Percentiles rank a stretch among this genome's conserved stretches.
Conservation (phyloP, 306 rosid species). For the Vigna trinervia region DNA sequence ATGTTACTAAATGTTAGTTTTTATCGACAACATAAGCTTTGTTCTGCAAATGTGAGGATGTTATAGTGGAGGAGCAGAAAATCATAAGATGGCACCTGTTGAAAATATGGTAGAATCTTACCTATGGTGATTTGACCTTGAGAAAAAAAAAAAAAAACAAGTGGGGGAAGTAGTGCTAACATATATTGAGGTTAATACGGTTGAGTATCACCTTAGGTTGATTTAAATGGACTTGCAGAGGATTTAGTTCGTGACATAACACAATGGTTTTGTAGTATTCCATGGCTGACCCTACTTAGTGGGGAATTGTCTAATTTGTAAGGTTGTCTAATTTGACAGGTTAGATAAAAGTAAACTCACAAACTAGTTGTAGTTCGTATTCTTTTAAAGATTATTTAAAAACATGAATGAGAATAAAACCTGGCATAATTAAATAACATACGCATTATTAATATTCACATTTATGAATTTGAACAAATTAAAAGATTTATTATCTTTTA, state of each 20-base stretch:
- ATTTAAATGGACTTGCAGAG: conserved; percentile 1
- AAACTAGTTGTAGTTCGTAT: background rate
- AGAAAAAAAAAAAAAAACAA: background rate
- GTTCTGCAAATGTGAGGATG: background rate
- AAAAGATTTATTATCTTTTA: background rate
- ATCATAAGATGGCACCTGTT: background rate
- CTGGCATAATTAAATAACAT: background rate
- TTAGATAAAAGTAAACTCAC: background rate
- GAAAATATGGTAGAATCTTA: background rate
- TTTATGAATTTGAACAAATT: background rate
- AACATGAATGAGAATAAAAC: background rate
- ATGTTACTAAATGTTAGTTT: background rate
- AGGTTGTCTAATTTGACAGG: conserved; percentile 12
- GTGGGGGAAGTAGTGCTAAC: background rate
- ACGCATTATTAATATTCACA: background rate
- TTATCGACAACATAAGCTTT: background rate
- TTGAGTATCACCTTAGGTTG: background rate
- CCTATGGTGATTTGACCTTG: background rate
- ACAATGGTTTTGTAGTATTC: background rate
- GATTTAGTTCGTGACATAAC: background rate
- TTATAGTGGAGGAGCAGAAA: background rate
- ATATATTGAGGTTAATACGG: background rate
- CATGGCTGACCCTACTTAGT: background rate
- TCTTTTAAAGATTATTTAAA: background rate
- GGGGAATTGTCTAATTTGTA: background rate